A percentile compares a stretch with the other conserved stretches of the same genome.
These are phyloP conservation scores for Colletotrichum trifolii DNA, from an alignment of 2,329 filamentous ascomycete species.

Conservation along the genomic window DNA sequence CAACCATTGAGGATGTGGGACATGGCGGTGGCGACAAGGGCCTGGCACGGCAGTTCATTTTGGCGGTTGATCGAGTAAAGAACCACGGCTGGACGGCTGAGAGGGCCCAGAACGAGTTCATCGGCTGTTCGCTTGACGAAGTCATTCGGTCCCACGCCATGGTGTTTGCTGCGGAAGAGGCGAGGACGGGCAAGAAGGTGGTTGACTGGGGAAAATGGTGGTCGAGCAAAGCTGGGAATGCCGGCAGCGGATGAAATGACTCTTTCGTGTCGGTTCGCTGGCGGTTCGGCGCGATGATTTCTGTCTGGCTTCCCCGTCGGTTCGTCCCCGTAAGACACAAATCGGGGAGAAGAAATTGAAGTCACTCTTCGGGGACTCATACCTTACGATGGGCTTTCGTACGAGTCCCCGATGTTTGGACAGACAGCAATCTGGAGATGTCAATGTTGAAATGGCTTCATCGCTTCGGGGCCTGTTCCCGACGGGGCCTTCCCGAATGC, in stretches of 20 bases:
- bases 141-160: conserved; percentile 89
- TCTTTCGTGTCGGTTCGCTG: too few species aligned
- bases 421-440: background rate
- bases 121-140: conserved; percentile 89
- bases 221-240: conserved; percentile 52
- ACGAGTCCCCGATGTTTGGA: too few species aligned
- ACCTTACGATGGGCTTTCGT: too few species aligned
- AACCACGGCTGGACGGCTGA: conserved; percentile 73
- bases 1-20: conserved; percentile 33
- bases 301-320: too few species aligned
- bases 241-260: conserved; percentile 2
- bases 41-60: conserved; percentile 83
- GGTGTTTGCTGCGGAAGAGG: conserved; percentile 94
- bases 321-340: too few species aligned
- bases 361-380: too few species aligned
- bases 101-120: conserved; percentile 77
- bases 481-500: too few species aligned
- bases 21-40: conserved; percentile 48
- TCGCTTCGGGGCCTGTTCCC: too few species aligned
- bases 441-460: too few species aligned
- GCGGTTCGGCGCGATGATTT: too few species aligned
- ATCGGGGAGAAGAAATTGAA: too few species aligned
- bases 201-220: conserved; percentile 85
- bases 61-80: conserved; percentile 84
- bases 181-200: conserved; percentile 75